Base-by-base conservation (phyloP, 352 stramenopile genomes). In the Globisporangium yorkense region DNA sequence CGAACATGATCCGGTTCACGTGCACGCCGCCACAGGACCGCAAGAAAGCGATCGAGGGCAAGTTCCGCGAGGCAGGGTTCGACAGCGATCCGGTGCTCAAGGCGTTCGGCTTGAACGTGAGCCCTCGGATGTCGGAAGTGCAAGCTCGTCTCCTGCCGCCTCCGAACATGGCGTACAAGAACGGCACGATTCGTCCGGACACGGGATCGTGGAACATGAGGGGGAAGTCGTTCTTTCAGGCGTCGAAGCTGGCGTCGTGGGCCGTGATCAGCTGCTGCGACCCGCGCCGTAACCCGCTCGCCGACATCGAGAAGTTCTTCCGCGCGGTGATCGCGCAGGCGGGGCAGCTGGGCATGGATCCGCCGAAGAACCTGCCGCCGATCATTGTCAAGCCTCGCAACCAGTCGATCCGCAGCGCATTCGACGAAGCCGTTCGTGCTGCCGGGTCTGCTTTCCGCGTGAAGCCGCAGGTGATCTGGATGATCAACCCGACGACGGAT, bases 1-100 rank as follows among this genome's bases (percentile, higher is more conserved):
- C 81, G 20, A 88, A 92, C 43, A 92, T 96, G 78, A 96, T 94
- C 43, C 51, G 59, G 1, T 84, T 88, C 49, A 87, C 81, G 24
- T 77, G 67, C 45, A 88, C 70, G n/a, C 62, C 62, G 2, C 81
- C 81, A 1, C 61, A 84, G 20, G 59, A 84, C 9, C 78, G 81
- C 40, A 87, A 88, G 61, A 65, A 58, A 10, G 55, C 74, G 21
- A 88, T 92, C 43, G 77, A 88, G 52, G 48, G 71, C 49, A 81
- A 83, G 48, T 72, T 92, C 51, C 66, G 56, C 2, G 77, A 85
- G 27, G 81, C 81, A 1, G 65, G 72, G 2, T 92, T 92, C 35
- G 65, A 62, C 39, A 65, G 62, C 9, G 81, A 92, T 53, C 66
- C 79, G 9, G 75, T 62, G 13, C 56, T 88, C 1, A 57, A 60